Conservation (phyloP, 169 alveolate species). For the Cryptosporidium sp. region DNA sequence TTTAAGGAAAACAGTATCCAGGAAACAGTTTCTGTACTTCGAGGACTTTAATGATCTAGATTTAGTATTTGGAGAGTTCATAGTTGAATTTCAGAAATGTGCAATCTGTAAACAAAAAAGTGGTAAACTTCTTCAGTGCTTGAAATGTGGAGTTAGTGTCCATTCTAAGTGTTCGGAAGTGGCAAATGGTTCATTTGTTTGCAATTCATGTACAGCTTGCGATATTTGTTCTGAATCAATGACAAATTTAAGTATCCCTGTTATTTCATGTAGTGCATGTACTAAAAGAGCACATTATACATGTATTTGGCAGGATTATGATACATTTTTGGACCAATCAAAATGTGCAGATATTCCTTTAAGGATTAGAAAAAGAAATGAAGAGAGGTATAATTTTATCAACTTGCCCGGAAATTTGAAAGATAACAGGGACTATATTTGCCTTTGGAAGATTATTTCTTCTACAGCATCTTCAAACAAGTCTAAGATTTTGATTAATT, state of each 20-base stretch:
- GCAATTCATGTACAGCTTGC: slow-evolving; percentile 44
- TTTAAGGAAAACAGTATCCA: background rate
- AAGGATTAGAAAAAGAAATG: background rate
- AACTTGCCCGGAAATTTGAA: background rate
- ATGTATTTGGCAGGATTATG: slow-evolving; percentile 47
- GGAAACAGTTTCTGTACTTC: background rate
- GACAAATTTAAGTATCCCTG: slow-evolving; percentile 2
- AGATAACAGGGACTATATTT: slow-evolving; percentile 24
- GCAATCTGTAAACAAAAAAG: background rate
- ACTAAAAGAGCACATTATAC: slow-evolving; percentile 53
- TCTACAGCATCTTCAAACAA: slow-evolving; percentile 8
- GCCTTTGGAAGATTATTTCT: slow-evolving; percentile 37
- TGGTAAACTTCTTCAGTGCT: slow-evolving; percentile 13
- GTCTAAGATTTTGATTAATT: slow-evolving; percentile 26
- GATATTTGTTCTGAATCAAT: slow-evolving; percentile 13
- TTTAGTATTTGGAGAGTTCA: background rate
- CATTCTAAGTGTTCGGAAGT: slow-evolving; percentile 21
- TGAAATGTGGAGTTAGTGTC: background rate
- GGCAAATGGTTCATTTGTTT: background rate
- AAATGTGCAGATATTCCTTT: background rate
- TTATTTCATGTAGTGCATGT: slow-evolving; percentile 15
- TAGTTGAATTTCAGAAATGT: slow-evolving; percentile 5
- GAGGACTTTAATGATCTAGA: background rate
- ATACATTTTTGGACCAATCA: background rate
- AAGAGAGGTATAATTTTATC: background rate